Evolutionary conservation across 2,329 filamentous ascomycete genomes (phyloP).

Genomic region (Ascomycota sp.): DNA sequence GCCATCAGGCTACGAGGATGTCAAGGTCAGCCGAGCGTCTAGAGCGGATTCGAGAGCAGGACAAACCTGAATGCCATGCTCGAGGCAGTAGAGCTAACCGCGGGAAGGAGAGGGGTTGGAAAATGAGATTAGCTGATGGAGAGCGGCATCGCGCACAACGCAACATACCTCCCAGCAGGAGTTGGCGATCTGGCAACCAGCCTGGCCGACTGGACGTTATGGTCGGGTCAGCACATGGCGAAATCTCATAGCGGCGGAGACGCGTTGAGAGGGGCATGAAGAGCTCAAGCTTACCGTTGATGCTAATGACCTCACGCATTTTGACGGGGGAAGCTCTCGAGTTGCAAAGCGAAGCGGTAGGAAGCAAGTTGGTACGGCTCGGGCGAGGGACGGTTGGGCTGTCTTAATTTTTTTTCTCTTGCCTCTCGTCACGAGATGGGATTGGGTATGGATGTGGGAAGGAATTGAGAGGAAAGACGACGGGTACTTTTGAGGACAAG

Average conservation of each 20-base stretch:
- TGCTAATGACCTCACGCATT: slow-evolving; percentile 98
- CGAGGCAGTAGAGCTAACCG: slow-evolving; percentile 88
- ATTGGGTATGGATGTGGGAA: slow-evolving; percentile 4
- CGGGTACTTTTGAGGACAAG: slow-evolving; percentile 10
- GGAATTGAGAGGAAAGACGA: slow-evolving; percentile 7
- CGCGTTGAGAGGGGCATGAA: slow-evolving; percentile 8
- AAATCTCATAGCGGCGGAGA: slow-evolving; percentile 1
- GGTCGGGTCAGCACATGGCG: slow-evolving; percentile 27
- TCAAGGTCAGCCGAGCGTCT: slow-evolving; percentile 1
- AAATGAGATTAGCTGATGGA: neutral
- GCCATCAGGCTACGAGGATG: slow-evolving; percentile 58
- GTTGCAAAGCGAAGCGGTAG: slow-evolving; percentile 4
- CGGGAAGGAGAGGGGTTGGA: slow-evolving; percentile 1
- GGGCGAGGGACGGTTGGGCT: neutral
- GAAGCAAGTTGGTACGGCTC: slow-evolving; percentile 4
- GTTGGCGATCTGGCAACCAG: slow-evolving; percentile 99
- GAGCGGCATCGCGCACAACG: neutral
- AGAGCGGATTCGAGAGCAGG: slow-evolving; percentile 1
- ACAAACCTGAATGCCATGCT: slow-evolving; percentile 84
- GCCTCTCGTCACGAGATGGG: slow-evolving; percentile 2
- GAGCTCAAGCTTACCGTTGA: slow-evolving; percentile 63
- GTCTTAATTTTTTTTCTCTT: slow-evolving; percentile 3
- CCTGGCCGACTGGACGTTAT: slow-evolving; percentile 66
- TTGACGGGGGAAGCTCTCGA: slow-evolving; percentile 19
- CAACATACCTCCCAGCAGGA: slow-evolving; percentile 96